Evolutionary conservation across 2,329 filamentous ascomycete genomes (phyloP).

Genomic region (Colletotrichum falcatum): DNA sequence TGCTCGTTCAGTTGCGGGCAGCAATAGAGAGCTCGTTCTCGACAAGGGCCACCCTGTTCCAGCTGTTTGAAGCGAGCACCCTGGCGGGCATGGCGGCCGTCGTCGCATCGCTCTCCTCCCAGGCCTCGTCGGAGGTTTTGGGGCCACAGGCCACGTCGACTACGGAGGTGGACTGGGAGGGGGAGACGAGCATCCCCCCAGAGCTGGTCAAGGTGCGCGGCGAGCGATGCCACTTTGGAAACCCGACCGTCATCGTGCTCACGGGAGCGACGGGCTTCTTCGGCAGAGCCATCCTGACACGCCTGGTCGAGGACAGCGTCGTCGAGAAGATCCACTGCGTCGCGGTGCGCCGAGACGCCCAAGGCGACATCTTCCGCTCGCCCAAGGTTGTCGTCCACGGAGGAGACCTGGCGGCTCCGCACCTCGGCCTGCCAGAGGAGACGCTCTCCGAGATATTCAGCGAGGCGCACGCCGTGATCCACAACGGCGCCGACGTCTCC

Average conservation of each 20-base stretch:
- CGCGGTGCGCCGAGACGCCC: constrained; percentile 45
- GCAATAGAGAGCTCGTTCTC: constrained; percentile 50
- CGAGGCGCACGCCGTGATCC: constrained; percentile 60
- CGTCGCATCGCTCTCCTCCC: too few species aligned
- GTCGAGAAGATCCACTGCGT: constrained; percentile 55
- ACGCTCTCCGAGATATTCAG: constrained; percentile 42
- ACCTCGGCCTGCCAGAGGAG: constrained; percentile 43
- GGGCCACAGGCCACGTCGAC: too few species aligned
- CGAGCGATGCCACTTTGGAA: too few species aligned
- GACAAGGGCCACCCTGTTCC: constrained; percentile 47
- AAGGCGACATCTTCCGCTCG: background rate
- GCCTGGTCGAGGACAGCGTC: too few species aligned
- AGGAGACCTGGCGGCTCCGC: constrained; percentile 15
- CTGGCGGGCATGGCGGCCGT: constrained; percentile 53
- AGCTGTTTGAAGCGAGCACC: constrained; percentile 54
- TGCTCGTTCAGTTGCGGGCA: constrained; percentile 53
- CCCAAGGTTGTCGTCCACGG: background rate
- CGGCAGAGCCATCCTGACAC: too few species aligned
- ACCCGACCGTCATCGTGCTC: too few species aligned
- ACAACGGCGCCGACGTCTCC: constrained; percentile 58
- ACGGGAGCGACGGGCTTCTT: too few species aligned
- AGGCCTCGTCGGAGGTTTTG: too few species aligned
- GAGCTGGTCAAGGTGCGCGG: too few species aligned
- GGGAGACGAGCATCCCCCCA: too few species aligned
- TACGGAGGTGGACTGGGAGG: too few species aligned